phyloP scores from a whole-genome alignment of 2,329 filamentous ascomycete genomes.

The Geosmithia morbida region DNA sequence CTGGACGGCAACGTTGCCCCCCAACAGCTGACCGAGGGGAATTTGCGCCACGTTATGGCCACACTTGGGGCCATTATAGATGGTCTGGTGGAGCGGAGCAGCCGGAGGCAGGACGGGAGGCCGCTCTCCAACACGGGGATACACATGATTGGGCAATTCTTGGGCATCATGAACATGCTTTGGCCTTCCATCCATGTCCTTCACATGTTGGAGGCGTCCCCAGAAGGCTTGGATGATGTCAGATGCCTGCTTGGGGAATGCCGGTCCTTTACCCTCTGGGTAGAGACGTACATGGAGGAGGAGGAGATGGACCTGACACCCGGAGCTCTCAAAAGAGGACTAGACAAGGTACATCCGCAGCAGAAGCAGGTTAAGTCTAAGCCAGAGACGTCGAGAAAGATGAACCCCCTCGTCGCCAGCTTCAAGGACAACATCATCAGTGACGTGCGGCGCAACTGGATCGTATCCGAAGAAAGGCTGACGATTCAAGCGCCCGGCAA shows the following conservation, averaged over 20 bases:
- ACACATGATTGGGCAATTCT: slow-evolving; percentile 9
- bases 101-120: slow-evolving; percentile 1
- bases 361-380: slow-evolving; percentile 3
- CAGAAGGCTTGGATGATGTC: slow-evolving; percentile 6
- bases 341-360: background rate
- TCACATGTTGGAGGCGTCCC: slow-evolving; percentile 4
- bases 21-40: slow-evolving; percentile 18
- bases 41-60: slow-evolving; percentile 15
- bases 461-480: slow-evolving; percentile 15
- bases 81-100: slow-evolving; percentile 6
- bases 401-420: slow-evolving; percentile 7
- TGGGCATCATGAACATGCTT: slow-evolving; percentile 1
- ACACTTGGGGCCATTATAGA: slow-evolving; percentile 15
- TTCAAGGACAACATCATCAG: slow-evolving; percentile 27
- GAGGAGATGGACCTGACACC: background rate
- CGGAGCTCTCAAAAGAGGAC: background rate
- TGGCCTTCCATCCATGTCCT: slow-evolving; percentile 7
- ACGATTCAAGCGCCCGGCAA: slow-evolving; percentile 22
- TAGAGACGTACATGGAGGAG: background rate
- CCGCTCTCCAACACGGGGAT: slow-evolving; percentile 9
- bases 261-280: background rate
- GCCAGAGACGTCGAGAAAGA: background rate
- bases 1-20: slow-evolving; percentile 19
- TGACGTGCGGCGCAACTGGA: slow-evolving; percentile 31
- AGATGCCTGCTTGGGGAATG: background rate